phyloP scores from a whole-genome alignment of 495 filamentous ascomycete genomes.

The Aspergillus olivimuriae region DNA sequence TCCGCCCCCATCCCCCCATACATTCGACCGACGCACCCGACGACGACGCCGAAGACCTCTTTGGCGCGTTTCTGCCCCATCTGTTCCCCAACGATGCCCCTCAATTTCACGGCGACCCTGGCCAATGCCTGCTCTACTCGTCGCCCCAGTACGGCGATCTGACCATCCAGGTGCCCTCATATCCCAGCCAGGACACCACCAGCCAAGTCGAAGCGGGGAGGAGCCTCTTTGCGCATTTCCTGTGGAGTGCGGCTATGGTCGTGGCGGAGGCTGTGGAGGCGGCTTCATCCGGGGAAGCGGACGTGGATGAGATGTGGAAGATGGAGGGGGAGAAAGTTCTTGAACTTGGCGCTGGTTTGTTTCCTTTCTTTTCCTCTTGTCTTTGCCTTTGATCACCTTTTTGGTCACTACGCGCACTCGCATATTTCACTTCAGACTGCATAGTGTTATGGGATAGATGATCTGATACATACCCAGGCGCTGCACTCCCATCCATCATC shows the following conservation, averaged over 20 bases:
- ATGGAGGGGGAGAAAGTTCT: conserved; percentile 47
- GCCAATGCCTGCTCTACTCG: conserved; percentile 58
- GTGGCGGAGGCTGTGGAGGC: conserved; percentile 63
- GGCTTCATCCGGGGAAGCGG: conserved; percentile 11
- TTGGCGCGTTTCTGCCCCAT: conserved; percentile 54
- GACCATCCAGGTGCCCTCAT: conserved; percentile 38
- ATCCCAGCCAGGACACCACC: conserved; percentile 23
- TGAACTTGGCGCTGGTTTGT: conserved; percentile 57
- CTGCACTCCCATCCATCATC: conserved; percentile 68
- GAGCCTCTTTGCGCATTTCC: conserved; percentile 70
- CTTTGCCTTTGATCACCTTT: background rate
- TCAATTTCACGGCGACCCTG: conserved; percentile 69
- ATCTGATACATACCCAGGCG: conserved; percentile 40
- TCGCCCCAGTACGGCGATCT: conserved; percentile 52
- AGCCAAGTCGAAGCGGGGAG: conserved; percentile 47
- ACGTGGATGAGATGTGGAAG: conserved; percentile 36
- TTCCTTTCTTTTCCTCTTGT: background rate
- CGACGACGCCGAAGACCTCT: conserved; percentile 54
- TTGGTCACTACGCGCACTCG: conserved; percentile 1
- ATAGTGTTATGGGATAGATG: background rate
- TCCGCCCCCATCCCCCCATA: background rate
- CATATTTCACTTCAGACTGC: too few species aligned
- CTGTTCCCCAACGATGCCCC: conserved; percentile 73
- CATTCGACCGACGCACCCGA: background rate
- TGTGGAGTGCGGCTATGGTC: conserved; percentile 79